A percentile compares a stretch with the other conserved stretches of the same genome.
Evolutionary conservation across 2,329 filamentous ascomycete species (phyloP).

Genomic region (Pyrenophora seminiperda): DNA sequence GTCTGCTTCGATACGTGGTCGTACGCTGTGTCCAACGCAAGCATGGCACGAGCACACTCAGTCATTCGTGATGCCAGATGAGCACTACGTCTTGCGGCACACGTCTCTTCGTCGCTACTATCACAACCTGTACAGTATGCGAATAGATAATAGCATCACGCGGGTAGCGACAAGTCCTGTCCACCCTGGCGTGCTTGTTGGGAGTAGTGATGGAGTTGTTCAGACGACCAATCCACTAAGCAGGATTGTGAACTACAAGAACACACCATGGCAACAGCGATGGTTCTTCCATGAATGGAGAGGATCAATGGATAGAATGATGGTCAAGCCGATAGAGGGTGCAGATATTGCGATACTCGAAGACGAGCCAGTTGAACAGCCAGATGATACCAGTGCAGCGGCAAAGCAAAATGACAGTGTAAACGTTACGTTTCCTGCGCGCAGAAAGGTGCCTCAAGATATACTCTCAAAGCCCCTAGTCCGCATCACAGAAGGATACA

Average conservation of each 20-base stretch:
- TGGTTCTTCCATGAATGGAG: conserved; percentile 66
- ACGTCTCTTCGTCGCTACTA: conserved; percentile 60
- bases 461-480: conserved; percentile 32
- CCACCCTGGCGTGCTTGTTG: conserved; percentile 61
- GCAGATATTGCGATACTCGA: conserved; percentile 6
- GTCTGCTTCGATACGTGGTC: conserved; percentile 54
- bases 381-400: background rate
- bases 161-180: conserved; percentile 56
- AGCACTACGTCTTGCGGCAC: conserved; percentile 57
- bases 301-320: conserved; percentile 21
- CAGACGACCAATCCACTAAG: conserved; percentile 58
- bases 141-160: conserved; percentile 47
- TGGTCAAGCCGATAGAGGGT: background rate
- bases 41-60: conserved; percentile 63
- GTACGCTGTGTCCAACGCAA: conserved; percentile 56
- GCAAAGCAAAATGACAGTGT: background rate
- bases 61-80: conserved; percentile 60
- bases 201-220: conserved; percentile 59
- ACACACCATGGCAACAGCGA: conserved; percentile 58
- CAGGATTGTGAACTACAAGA: conserved; percentile 57
- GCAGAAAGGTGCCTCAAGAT: conserved; percentile 11
- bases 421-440: background rate
- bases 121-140: conserved; percentile 48
- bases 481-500: conserved; percentile 53
- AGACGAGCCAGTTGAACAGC: conserved; percentile 2